phyloP scores from a whole-genome alignment of 2,329 filamentous ascomycete species.

The Didymellaceae sp. region DNA sequence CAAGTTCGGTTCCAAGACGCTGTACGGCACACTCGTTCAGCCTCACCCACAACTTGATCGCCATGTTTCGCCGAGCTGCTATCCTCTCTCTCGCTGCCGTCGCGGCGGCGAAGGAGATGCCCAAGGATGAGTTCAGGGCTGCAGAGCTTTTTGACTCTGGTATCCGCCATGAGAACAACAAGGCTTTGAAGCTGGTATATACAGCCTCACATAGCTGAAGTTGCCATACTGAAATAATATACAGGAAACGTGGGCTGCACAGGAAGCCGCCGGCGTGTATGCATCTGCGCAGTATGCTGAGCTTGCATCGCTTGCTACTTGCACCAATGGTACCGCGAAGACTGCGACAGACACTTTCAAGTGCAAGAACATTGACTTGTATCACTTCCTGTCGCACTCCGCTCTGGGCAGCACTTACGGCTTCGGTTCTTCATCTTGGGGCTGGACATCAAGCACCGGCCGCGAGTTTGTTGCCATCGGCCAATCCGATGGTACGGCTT shows the following conservation, averaged over 20 bases:
- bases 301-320: constrained; percentile 42
- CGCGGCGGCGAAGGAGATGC: constrained; percentile 43
- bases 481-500: constrained; percentile 62
- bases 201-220: background rate
- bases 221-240: constrained; percentile 24
- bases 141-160: constrained; percentile 50
- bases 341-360: constrained; percentile 46
- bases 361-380: constrained; percentile 58
- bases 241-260: constrained; percentile 48
- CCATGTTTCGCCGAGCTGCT: constrained; percentile 39
- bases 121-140: constrained; percentile 43
- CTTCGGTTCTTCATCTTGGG: constrained; percentile 59
- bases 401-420: constrained; percentile 57
- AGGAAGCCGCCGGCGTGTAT: constrained; percentile 42
- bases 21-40: constrained; percentile 14
- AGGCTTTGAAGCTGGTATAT: constrained; percentile 43
- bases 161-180: constrained; percentile 47
- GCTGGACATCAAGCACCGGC: constrained; percentile 59
- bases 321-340: constrained; percentile 48
- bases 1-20: background rate
- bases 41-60: constrained; percentile 17
- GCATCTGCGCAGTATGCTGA: constrained; percentile 45
- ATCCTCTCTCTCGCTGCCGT: constrained; percentile 45
- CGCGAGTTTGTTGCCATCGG: constrained; percentile 63
- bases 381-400: constrained; percentile 63